phyloP scores from a whole-genome alignment of 805 yeast genomes.

The Wickerhamomyces mucosus region DNA sequence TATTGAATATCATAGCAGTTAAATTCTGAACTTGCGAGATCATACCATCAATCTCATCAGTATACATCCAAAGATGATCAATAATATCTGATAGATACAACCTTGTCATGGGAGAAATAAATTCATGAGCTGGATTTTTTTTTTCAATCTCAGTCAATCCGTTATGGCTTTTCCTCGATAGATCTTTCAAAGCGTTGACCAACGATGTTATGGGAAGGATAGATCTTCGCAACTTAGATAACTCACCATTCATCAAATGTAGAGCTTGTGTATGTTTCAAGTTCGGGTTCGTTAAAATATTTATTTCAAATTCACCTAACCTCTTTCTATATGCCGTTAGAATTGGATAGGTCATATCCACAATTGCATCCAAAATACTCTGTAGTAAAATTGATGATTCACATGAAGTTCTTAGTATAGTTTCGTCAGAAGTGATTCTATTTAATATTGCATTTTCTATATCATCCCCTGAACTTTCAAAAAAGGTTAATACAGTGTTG shows the following conservation, averaged over 20 bases:
- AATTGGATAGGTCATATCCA: constrained; percentile 45
- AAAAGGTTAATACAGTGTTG: constrained; percentile 42
- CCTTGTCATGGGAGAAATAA: constrained; percentile 33
- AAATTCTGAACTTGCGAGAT: constrained; percentile 39
- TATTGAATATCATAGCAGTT: constrained; percentile 44
- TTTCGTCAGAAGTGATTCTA: constrained; percentile 34
- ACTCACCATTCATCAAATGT: constrained; percentile 44
- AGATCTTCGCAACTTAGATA: constrained; percentile 36
- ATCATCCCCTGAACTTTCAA: constrained; percentile 46
- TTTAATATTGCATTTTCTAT: constrained; percentile 42
- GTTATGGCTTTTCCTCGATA: constrained; percentile 15
- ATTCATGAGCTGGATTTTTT: constrained; percentile 7
- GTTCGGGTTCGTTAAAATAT: constrained; percentile 40
- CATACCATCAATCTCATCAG: constrained; percentile 49
- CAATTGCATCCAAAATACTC: constrained; percentile 43
- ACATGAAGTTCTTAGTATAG: constrained; percentile 39
- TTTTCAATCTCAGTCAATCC: no score
- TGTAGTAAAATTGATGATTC: constrained; percentile 45
- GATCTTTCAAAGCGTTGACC: constrained; percentile 36
- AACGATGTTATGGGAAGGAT: constrained; percentile 39
- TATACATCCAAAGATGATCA: constrained; percentile 43
- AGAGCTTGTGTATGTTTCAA: constrained; percentile 41
- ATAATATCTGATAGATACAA: constrained; percentile 45
- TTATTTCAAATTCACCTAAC: constrained; percentile 40
- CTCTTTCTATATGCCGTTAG: constrained; percentile 40